Conservation (phyloP, 2,329 filamentous ascomycete genomes). For the Colletotrichum sojae region DNA sequence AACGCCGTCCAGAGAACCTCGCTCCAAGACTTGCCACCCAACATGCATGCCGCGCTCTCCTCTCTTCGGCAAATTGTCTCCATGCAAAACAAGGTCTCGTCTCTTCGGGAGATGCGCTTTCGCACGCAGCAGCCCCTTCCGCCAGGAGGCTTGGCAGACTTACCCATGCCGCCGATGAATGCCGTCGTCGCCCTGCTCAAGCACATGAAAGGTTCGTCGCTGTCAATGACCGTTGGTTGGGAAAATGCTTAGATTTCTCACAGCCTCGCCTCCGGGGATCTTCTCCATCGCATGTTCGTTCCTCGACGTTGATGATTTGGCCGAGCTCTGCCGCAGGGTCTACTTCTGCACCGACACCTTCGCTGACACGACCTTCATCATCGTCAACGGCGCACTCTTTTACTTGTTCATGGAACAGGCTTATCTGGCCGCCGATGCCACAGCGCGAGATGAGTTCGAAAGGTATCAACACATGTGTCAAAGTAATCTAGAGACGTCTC, state of each 20-base stretch:
- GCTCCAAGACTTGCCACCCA: conserved; percentile 60
- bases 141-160: conserved; percentile 61
- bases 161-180: conserved; percentile 68
- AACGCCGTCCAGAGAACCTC: conserved; percentile 65
- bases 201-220: conserved; percentile 57
- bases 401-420: conserved; percentile 65
- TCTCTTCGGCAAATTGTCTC: conserved; percentile 67
- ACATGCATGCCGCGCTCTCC: conserved; percentile 66
- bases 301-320: conserved; percentile 64
- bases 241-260: not conserved
- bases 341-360: conserved; percentile 68
- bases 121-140: conserved; percentile 61
- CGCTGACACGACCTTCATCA: conserved; percentile 64
- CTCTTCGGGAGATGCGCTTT: conserved; percentile 60
- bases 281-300: conserved; percentile 66
- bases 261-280: conserved; percentile 62
- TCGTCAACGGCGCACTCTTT: conserved; percentile 64
- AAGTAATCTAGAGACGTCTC: conserved; percentile 64
- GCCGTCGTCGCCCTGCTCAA: conserved; percentile 65
- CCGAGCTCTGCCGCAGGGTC: conserved; percentile 62
- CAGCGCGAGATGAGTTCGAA: conserved; percentile 52
- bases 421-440: conserved; percentile 51
- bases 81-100: conserved; percentile 61
- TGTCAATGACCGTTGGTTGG: no score
- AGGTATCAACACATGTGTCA: conserved; percentile 58